These are phyloP conservation scores for Leccinellum rugosiceps DNA, from an alignment of 768 basidiomycete species.

Conservation along the genomic window DNA sequence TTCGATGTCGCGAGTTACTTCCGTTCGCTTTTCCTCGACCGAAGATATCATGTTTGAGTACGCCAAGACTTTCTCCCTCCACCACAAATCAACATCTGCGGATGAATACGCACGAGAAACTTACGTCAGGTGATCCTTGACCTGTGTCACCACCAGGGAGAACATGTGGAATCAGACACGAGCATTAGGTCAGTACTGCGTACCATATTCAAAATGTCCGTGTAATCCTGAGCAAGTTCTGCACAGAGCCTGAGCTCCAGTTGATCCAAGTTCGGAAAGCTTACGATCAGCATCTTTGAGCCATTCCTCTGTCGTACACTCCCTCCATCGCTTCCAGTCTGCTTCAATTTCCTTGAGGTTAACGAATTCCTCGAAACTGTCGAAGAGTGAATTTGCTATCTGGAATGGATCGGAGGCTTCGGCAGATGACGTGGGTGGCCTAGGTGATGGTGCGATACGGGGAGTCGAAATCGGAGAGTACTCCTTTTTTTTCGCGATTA, in stretches of 20 bases:
- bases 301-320: slow-evolving; percentile 31
- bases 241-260: background rate
- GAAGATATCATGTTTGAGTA: slow-evolving; percentile 19
- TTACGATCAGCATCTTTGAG: slow-evolving; percentile 29
- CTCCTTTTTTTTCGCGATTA: slow-evolving; percentile 6
- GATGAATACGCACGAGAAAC: background rate
- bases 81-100: slow-evolving; percentile 3
- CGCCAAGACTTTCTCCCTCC: slow-evolving; percentile 21
- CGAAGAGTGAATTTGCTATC: slow-evolving; percentile 17
- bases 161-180: background rate
- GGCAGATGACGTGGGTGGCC: background rate
- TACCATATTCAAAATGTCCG: slow-evolving; percentile 23
- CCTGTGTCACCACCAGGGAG: slow-evolving; percentile 10
- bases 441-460: slow-evolving; percentile 16
- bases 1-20: slow-evolving; percentile 18
- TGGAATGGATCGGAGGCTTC: slow-evolving; percentile 3
- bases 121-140: slow-evolving; percentile 30
- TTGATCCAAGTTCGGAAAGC: background rate
- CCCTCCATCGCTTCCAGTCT: slow-evolving; percentile 27
- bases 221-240: slow-evolving; percentile 20
- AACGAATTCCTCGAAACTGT: slow-evolving; percentile 18
- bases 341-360: slow-evolving; percentile 19
- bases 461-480: slow-evolving; percentile 24
- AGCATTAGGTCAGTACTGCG: background rate
- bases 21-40: slow-evolving; percentile 20